Evolutionary conservation across 2,329 filamentous ascomycete species (phyloP), one percentile per base, ranked within the genome.

Genomic region (Acarospora socialis): DNA sequence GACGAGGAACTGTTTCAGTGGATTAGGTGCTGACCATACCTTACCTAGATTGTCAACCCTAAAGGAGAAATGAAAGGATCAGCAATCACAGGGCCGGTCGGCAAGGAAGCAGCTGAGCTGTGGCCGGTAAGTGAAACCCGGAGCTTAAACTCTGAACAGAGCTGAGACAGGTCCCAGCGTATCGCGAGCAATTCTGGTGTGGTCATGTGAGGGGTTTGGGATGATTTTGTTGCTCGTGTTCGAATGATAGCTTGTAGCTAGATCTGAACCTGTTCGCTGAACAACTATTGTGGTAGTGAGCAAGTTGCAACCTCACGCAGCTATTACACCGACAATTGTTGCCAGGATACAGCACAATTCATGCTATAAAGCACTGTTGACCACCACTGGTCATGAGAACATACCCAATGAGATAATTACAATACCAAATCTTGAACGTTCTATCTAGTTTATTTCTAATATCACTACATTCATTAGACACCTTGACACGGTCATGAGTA

Each of bases 11-110:
- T 5, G 32, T 10, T 30, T 13, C 21, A 33, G 13, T 26, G 18
- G 15, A 30, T 33, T 33, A 27, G 7, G 33, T 24, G 41, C 45
- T 47, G 32, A 46, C 34, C 14, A 5, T 21, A 17, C 25, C 22
- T 31, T 28, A 19, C 32, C 34, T 56, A 90, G 81, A 98, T 98
- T 58, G 90, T 98, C 73, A 98, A 98, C 75, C 84, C 87, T 66
- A 98, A 98, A 81, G 90, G 90, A 70, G 90, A 98, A 73, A 98
- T 98, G 90, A 98, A 98, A 81, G 90, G 90, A 60, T 94, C 84
- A 47, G 90, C 90, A 63, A 98, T 98, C 63, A 98, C 90, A 53
- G 90, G 90, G 53, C 90, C 90, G 54, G 87, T 98, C 59, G 90
- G 87, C 65, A 98, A 98, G 80, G 90, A 98, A 72, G 90, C 90